These are phyloP conservation scores for Conringia planisiliqua DNA, from an alignment of 345 rosid genomes.

Conservation along the genomic window DNA sequence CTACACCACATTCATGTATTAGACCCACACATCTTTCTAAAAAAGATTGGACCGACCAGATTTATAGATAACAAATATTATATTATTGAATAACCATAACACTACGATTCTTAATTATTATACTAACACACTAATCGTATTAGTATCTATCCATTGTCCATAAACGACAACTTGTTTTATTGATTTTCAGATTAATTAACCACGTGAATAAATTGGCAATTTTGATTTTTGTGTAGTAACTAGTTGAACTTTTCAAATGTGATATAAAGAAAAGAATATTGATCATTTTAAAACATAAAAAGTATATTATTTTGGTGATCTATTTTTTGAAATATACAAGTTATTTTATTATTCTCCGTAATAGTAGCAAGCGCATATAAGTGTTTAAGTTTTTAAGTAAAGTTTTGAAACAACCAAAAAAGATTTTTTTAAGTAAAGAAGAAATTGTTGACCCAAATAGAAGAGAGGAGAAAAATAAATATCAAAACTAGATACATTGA, in stretches of 20 bases:
- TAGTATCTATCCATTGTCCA: too few species aligned
- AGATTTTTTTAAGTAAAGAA: not conserved
- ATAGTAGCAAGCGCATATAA: not conserved
- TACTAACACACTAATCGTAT: not conserved
- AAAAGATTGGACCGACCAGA: not conserved
- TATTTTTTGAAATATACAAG: not conserved
- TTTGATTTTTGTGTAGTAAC: not conserved
- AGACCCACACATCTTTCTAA: too few species aligned
- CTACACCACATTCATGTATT: too few species aligned
- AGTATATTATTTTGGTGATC: not conserved
- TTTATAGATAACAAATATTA: not conserved
- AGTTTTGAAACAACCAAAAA: not conserved
- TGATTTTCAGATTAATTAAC: too few species aligned
- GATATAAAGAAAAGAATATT: too few species aligned
- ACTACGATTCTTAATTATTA: not conserved
- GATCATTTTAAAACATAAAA: not conserved
- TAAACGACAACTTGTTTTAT: too few species aligned
- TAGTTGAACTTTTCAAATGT: too few species aligned
- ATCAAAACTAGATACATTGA: constrained; percentile 16
- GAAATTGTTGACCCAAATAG: not conserved
- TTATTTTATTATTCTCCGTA: not conserved
- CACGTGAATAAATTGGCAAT: not conserved
- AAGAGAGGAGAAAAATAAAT: not conserved
- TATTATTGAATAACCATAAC: not conserved
- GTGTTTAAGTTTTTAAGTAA: not conserved